Percentiles rank a stretch among this genome's conserved stretches.
Evolutionary conservation across 345 rosid species (phyloP).

Genomic region (Hypericum perforatum): DNA sequence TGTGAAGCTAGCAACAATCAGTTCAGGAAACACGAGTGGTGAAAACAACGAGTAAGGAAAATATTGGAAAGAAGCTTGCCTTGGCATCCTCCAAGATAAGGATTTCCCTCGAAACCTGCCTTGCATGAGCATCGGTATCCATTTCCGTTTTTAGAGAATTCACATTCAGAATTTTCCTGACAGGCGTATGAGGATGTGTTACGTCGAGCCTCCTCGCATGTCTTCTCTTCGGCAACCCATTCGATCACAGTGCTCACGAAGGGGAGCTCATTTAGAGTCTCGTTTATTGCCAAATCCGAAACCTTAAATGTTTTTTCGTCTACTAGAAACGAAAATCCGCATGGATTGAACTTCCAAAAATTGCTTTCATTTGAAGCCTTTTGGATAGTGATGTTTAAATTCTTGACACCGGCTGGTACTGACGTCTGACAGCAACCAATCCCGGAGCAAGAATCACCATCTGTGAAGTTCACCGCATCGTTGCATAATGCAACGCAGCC

Average conservation of each 20-base stretch:
- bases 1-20: neutral
- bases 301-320: neutral
- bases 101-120: neutral
- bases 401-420: constrained; percentile 10
- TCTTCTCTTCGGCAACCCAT: constrained; percentile 7
- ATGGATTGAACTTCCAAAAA: constrained; percentile 8
- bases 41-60: too few species aligned
- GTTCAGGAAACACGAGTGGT: too few species aligned
- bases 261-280: too few species aligned
- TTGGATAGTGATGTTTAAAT: neutral
- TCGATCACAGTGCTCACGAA: constrained; percentile 7
- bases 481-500: constrained; percentile 14
- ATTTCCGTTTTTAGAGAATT: neutral
- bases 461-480: neutral
- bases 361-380: neutral
- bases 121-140: neutral
- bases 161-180: neutral
- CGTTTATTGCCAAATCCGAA: neutral
- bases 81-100: neutral
- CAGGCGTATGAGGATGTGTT: neutral
- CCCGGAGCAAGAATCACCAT: constrained; percentile 12
- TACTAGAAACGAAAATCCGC: constrained; percentile 11
- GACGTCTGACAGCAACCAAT: constrained; percentile 23
- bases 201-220: neutral
- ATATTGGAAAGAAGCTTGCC: neutral